These are phyloP conservation scores for Porphyra umbilicalis DNA, from an alignment of 31 red algal species.

Conservation along the genomic window DNA sequence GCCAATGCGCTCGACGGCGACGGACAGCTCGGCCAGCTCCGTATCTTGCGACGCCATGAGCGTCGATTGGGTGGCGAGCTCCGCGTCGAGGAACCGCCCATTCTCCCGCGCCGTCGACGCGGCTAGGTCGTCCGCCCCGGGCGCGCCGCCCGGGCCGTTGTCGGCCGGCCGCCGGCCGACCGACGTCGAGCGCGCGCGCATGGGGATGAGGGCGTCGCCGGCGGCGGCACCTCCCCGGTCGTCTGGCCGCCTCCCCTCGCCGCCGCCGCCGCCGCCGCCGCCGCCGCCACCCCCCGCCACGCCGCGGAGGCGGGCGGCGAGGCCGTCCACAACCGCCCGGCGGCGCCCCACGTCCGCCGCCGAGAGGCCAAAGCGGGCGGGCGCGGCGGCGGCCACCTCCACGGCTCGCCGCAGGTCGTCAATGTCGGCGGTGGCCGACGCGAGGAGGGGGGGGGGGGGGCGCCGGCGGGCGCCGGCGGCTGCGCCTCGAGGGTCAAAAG, in stretches of 20 bases:
- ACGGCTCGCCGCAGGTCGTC: slow-evolving; percentile 19
- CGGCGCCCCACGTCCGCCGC: background rate
- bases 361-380: slow-evolving; percentile 19
- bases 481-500: background rate
- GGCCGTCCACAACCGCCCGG: slow-evolving; percentile 1
- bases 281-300: background rate
- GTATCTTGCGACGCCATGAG: slow-evolving; percentile 44
- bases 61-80: slow-evolving; percentile 29
- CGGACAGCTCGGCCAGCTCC: slow-evolving; percentile 43
- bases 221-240: no score
- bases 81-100: slow-evolving; percentile 23
- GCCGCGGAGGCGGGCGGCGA: background rate
- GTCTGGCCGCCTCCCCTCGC: background rate
- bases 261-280: background rate
- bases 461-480: background rate
- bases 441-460: background rate
- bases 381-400: slow-evolving; percentile 8
- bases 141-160: background rate
- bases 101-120: slow-evolving; percentile 17
- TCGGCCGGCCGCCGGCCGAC: background rate
- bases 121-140: background rate
- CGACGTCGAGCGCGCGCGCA: background rate
- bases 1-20: slow-evolving; percentile 68
- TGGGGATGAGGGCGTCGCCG: background rate
- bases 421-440: slow-evolving; percentile 15